Base-by-base conservation (phyloP, 202 grass and related monocot species). In the Carex arenaria region DNA sequence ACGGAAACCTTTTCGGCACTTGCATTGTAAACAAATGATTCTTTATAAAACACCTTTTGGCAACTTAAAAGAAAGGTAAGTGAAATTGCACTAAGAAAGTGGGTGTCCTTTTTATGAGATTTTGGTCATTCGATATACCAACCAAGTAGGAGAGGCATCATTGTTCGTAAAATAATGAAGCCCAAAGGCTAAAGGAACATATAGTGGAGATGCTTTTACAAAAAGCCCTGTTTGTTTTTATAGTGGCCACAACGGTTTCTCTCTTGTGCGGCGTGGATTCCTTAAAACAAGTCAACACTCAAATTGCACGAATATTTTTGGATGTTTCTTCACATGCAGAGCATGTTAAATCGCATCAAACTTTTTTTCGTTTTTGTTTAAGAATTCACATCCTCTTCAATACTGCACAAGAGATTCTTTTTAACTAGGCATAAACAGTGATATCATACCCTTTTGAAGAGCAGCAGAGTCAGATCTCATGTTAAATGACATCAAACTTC, bases 271-370 rank as follows among this genome's bases (percentile, higher is more conserved):
- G 7, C 2, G 8, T 19, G 47, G 63, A 86, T 86, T 86, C 76
- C 64, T 72, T 81, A 86, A 86, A 86, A 80, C 84, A 68, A 68
- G 84, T 75, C 73, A 68, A 86, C 10, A 86, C 40, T 53, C 70
- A 64, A 64, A 55, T 72, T 59, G 49, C 17, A 69, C 47, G 52
- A 7, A 38, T 55, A 20, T 80, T 9, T 61, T 38, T 40, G 34
- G 13, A 78, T 26, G 22, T 49, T 22, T 49, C 12, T 18, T 75
- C 49, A 45, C 71, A 49, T 75, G 71, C 38, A 43, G 45, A 52
- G 5, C 70, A 20, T 74, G 70, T 45, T 22, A 49, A 75, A 47
- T 9, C 18, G 19, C 19, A 49, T 19, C 40, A 40, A 65, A 30
- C 12, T 12, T 14, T 11, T 13, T 13, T 63, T 28, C n/a, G n/a